Conservation (phyloP, 345 rosid genomes). For the Hibiscus trionum region DNA sequence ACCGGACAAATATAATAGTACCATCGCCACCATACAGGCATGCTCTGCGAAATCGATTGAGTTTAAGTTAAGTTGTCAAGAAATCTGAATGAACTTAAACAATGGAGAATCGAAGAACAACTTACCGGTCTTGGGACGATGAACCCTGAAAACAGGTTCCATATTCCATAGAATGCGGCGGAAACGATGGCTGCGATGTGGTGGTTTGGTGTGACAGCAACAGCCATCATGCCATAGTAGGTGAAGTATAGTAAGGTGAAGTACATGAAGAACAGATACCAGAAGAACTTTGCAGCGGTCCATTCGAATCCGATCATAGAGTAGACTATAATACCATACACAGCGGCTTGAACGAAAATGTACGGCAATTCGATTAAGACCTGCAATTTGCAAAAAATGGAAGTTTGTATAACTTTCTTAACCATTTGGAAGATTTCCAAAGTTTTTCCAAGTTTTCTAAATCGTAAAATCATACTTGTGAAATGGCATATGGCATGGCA, state of each 20-base stretch:
- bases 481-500: conserved; percentile 61
- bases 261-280: conserved; percentile 58
- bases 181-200: conserved; percentile 51
- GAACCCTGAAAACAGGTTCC: conserved; percentile 67
- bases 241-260: conserved; percentile 56
- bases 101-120: background rate
- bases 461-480: conserved; percentile 22
- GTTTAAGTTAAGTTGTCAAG: background rate
- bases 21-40: conserved; percentile 27
- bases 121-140: conserved; percentile 53
- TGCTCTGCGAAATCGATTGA: background rate
- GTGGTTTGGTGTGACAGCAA: conserved; percentile 57
- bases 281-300: conserved; percentile 44
- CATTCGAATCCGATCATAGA: conserved; percentile 59
- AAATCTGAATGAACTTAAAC: background rate
- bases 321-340: conserved; percentile 43
- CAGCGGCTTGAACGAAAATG: conserved; percentile 35
- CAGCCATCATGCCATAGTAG: conserved; percentile 64
- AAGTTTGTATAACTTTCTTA: background rate
- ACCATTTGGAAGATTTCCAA: background rate
- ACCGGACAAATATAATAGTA: conserved; percentile 43
- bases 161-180: conserved; percentile 39
- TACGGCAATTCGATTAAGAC: conserved; percentile 54
- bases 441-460: background rate
- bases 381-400: conserved; percentile 13